Conservation (phyloP, 441 rosid genomes). For the Eruca vesicaria region DNA sequence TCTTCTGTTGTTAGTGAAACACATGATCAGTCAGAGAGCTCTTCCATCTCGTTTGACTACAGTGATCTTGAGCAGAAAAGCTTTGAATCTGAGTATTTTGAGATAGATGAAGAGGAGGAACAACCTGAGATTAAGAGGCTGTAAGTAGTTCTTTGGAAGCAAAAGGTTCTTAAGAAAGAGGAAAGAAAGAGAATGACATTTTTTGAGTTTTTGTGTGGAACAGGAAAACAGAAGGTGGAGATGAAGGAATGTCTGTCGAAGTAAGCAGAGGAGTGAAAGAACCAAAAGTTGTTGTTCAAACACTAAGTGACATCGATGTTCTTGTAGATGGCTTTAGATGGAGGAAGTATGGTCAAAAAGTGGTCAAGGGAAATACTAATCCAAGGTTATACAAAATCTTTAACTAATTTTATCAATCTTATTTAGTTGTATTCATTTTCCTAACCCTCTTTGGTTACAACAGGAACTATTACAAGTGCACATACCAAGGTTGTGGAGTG, state of each 20-base stretch:
- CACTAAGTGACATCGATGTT: slow-evolving; percentile 91
- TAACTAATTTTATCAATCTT: slow-evolving; percentile 15
- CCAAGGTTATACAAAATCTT: slow-evolving; percentile 63
- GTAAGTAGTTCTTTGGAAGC: slow-evolving; percentile 37
- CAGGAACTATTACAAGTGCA: slow-evolving; percentile 41
- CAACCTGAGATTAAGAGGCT: slow-evolving; percentile 80
- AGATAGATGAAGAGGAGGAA: slow-evolving; percentile 70
- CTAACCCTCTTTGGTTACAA: background rate
- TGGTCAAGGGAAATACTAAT: slow-evolving; percentile 94
- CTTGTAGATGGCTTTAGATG: slow-evolving; percentile 94
- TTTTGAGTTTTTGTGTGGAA: slow-evolving; percentile 4
- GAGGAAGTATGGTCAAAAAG: slow-evolving; percentile 99
- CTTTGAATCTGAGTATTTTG: slow-evolving; percentile 42
- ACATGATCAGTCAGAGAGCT: slow-evolving; percentile 54
- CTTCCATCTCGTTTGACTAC: slow-evolving; percentile 62
- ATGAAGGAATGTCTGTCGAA: slow-evolving; percentile 72
- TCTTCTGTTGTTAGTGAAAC: slow-evolving; percentile 28
- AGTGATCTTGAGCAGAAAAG: background rate
- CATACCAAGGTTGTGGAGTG: slow-evolving; percentile 37
- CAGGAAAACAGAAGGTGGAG: slow-evolving; percentile 73
- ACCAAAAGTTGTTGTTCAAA: slow-evolving; percentile 92
- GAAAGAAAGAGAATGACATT: background rate
- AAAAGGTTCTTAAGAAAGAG: background rate
- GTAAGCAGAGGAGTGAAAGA: slow-evolving; percentile 77
- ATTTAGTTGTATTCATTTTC: background rate